Evolutionary conservation across 2,329 filamentous ascomycete genomes (phyloP).

Genomic region (Fusarium lateritium): DNA sequence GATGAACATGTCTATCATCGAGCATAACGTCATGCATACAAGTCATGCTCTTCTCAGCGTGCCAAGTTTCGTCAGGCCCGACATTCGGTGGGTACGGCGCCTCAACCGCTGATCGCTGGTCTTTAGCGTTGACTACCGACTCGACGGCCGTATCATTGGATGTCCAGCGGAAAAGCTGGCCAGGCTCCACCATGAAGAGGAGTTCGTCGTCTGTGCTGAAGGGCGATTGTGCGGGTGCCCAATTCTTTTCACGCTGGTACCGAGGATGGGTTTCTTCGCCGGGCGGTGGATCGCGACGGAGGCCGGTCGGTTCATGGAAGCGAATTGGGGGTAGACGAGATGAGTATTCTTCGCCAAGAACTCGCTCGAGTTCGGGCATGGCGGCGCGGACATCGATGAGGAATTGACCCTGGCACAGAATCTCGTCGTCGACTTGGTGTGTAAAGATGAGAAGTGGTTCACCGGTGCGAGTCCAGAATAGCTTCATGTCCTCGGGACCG

Average conservation of each 20-base stretch:
- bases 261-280: slow-evolving; percentile 32
- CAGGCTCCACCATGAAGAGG: slow-evolving; percentile 40
- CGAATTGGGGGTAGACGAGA: slow-evolving; percentile 24
- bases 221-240: slow-evolving; percentile 37
- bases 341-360: slow-evolving; percentile 21
- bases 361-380: slow-evolving; percentile 33
- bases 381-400: slow-evolving; percentile 40
- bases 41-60: slow-evolving; percentile 15
- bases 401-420: slow-evolving; percentile 41
- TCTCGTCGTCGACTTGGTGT: slow-evolving; percentile 37
- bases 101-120: slow-evolving; percentile 31
- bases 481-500: slow-evolving; percentile 44
- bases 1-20: slow-evolving; percentile 35
- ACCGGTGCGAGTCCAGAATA: slow-evolving; percentile 42
- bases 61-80: slow-evolving; percentile 30
- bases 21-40: slow-evolving; percentile 42
- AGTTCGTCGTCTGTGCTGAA: slow-evolving; percentile 30
- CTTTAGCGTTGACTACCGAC: slow-evolving; percentile 2
- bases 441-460: slow-evolving; percentile 44
- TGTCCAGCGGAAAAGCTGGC: slow-evolving; percentile 34
- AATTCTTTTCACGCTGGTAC: slow-evolving; percentile 45
- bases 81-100: slow-evolving; percentile 29
- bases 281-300: slow-evolving; percentile 24
- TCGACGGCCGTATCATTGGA: slow-evolving; percentile 24
- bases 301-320: slow-evolving; percentile 25